Evolutionary conservation across 257 asterid species (phyloP).

Genomic region (Gentiana macrophylla): DNA sequence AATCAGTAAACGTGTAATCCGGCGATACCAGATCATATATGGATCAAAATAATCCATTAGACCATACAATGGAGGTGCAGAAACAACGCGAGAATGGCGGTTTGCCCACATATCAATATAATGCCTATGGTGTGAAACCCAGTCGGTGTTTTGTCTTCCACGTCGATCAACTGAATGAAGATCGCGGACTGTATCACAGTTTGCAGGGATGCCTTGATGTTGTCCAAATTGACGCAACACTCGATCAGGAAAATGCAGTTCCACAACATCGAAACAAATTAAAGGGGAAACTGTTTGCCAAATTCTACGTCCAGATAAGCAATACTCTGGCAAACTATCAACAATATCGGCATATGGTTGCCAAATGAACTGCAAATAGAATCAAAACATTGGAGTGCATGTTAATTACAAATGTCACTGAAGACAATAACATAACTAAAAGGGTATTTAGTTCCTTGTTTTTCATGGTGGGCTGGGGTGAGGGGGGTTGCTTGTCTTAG

Average conservation of each 20-base stretch:
- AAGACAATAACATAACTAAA: no score
- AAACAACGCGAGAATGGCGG: slow-evolving; percentile 33
- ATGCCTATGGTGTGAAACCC: slow-evolving; percentile 70
- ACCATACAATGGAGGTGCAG: slow-evolving; percentile 33
- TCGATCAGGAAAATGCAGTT: slow-evolving; percentile 69
- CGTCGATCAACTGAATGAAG: slow-evolving; percentile 68
- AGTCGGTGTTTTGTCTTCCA: slow-evolving; percentile 76
- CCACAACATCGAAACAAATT: slow-evolving; percentile 69
- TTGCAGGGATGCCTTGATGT: slow-evolving; percentile 44
- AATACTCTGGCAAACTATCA: slow-evolving; percentile 58
- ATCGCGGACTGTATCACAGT: slow-evolving; percentile 61
- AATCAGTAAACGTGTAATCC: slow-evolving; percentile 53
- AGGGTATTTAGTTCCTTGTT: no score
- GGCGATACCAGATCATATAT: slow-evolving; percentile 62
- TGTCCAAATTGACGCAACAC: slow-evolving; percentile 74
- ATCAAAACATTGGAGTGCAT: neutral
- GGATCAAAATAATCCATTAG: slow-evolving; percentile 51
- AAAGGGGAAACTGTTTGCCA: slow-evolving; percentile 71
- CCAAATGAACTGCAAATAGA: slow-evolving; percentile 41
- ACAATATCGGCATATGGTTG: slow-evolving; percentile 58
- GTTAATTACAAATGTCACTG: no score
- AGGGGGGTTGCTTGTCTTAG: neutral
- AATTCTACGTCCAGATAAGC: slow-evolving; percentile 48
- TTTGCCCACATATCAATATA: slow-evolving; percentile 63
- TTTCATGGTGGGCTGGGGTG: no score